These are phyloP conservation scores for Suhomyces kilbournensis DNA, from an alignment of 805 yeast species.

Conservation along the genomic window DNA sequence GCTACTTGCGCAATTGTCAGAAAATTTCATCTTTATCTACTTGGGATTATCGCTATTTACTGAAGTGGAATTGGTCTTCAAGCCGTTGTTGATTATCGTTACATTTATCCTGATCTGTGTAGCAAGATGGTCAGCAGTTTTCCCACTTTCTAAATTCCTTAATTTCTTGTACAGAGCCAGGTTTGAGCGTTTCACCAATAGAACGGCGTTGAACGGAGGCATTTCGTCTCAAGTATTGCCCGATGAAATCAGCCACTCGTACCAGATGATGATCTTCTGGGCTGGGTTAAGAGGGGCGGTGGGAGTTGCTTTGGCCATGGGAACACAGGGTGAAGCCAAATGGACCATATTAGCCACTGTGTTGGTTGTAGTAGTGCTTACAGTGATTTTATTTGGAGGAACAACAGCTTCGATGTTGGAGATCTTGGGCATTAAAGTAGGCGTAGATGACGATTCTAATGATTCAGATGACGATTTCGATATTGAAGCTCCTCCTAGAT, in stretches of 20 bases:
- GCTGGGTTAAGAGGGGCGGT: constrained; percentile 99
- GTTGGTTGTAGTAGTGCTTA: constrained; percentile 90
- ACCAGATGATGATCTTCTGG: constrained; percentile 99
- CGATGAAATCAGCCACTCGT: constrained; percentile 91
- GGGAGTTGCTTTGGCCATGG: constrained; percentile 98
- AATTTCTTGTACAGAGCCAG: constrained; percentile 73
- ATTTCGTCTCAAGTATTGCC: constrained; percentile 44
- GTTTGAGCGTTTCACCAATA: constrained; percentile 37
- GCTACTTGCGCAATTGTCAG: constrained; percentile 89
- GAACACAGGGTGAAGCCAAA: constrained; percentile 90
- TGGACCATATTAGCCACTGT: constrained; percentile 90
- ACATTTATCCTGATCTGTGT: constrained; percentile 88
- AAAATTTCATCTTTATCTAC: constrained; percentile 94
- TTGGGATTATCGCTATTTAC: constrained; percentile 92
- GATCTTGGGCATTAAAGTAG: constrained; percentile 87
- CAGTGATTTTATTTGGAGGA: constrained; percentile 96
- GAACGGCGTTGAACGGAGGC: constrained; percentile 37
- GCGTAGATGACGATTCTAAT: constrained; percentile 69
- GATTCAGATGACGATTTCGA: constrained; percentile 95
- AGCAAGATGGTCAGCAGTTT: constrained; percentile 96
- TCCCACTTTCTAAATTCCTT: constrained; percentile 83
- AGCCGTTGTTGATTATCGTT: constrained; percentile 87
- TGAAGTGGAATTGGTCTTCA: constrained; percentile 91
- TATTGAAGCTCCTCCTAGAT: constrained; percentile 68
- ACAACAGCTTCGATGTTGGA: constrained; percentile 98